Base-by-base conservation (phyloP, 108 stramenopile species). In the Aurantiochytrium sp. region DNA sequence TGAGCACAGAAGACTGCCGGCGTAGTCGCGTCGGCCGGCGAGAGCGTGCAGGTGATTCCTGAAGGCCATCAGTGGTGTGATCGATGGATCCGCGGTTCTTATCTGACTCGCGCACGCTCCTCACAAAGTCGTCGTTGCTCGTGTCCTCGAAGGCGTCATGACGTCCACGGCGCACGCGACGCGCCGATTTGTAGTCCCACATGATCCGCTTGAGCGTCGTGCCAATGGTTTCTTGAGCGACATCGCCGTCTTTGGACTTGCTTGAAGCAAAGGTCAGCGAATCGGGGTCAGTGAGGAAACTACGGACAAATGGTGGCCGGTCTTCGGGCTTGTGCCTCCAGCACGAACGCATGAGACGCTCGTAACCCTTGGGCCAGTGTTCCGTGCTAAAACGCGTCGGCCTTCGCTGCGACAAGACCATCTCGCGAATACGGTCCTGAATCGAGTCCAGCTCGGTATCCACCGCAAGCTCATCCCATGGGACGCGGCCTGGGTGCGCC, bases 401-500 rank as follows among this genome's bases (percentile, higher is more conserved):
- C 25, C 76, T 43, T 35, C 51, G 45, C 51, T 83, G 45, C n/a
- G 45, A 47, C 19, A 47, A 35, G 10, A 83, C 76, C 45, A 83
- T 53, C 51, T 83, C 49, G 10, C 76, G 76, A 35, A 83, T 83
- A 23, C 55, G 55, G 55, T 57, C 55, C 55, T 57, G 55, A 16
- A 57, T 57, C 55, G 55, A 57, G 55, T 57, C 55, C 55, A 57
- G 55, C 4, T 14, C 16, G 55, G 55, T 57, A 8, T 57, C 76
- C 23, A 83, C 51, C 0, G 76, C 76, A 55, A 83, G 76, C 76
- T 83, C 76, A 23, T 83, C 76, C 76, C 76, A 83, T 6, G 76
- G 76, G 0, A 83, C 76, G n/a, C 76, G 45, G 4, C 76, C 76
- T 53, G 76, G 76, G 76, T 83, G 76, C 45, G 76, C 76, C 76